Conservation (phyloP, 495 filamentous ascomycete species). For the Penicillium silybi region DNA sequence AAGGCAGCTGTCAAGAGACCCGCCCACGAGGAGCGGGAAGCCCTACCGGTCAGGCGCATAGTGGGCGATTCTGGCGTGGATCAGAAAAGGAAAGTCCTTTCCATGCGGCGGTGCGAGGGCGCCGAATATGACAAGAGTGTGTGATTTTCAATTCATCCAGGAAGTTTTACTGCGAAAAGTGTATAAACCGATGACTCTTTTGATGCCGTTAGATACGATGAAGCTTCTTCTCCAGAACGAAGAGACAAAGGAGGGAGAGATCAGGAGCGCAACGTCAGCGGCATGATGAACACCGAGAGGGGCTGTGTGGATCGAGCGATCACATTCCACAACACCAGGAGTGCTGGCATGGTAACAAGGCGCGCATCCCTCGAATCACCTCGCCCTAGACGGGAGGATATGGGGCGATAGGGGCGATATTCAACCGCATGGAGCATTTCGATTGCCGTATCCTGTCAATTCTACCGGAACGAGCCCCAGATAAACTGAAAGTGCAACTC, state of each 20-base stretch:
- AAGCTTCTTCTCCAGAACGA: not conserved
- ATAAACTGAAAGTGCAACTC: slow-evolving; percentile 8
- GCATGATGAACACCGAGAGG: not conserved
- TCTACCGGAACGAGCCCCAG: not conserved
- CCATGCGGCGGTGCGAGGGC: too few species aligned
- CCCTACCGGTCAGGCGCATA: slow-evolving; percentile 12
- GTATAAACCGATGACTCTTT: not conserved
- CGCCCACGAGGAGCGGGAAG: slow-evolving; percentile 17
- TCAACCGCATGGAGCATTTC: slow-evolving; percentile 10
- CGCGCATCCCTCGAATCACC: slow-evolving; percentile 14
- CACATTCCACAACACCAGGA: slow-evolving; percentile 22
- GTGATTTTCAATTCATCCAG: not conserved
- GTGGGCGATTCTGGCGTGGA: not conserved
- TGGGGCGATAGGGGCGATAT: not conserved
- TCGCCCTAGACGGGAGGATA: not conserved
- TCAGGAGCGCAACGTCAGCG: slow-evolving; percentile 3
- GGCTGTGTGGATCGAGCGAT: slow-evolving; percentile 8
- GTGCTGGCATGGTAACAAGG: slow-evolving; percentile 29
- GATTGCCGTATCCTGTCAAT: not conserved
- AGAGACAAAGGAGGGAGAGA: not conserved
- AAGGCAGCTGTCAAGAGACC: slow-evolving; percentile 14
- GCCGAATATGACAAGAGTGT: too few species aligned
- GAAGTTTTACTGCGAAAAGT: not conserved
- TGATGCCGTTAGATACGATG: not conserved
- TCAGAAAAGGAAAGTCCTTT: not conserved